Percentiles rank a stretch among this genome's conserved stretches.
phyloP scores from a whole-genome alignment of 2,329 filamentous ascomycete genomes.

The Colletotrichum chrysophilum region DNA sequence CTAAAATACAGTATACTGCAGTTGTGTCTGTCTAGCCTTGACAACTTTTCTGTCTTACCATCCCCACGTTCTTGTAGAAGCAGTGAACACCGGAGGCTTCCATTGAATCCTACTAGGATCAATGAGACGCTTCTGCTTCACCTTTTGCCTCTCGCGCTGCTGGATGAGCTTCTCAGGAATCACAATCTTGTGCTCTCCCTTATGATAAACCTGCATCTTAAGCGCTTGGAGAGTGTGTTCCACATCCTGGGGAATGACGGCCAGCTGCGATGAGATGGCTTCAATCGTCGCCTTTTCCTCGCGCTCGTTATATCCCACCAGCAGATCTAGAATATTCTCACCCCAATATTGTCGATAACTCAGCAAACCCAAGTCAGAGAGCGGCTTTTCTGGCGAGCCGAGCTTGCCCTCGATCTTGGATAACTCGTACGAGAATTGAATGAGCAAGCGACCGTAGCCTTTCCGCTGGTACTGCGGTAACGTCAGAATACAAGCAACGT shows the following conservation, averaged over 20 bases:
- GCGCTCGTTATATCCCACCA: conserved; percentile 74
- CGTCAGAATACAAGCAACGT: conserved; percentile 96
- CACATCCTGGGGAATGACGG: conserved; percentile 98
- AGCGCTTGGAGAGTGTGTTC: conserved; percentile 92
- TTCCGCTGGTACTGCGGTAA: conserved; percentile 95
- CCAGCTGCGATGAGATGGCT: conserved; percentile 76
- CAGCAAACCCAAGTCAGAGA: conserved; percentile 90
- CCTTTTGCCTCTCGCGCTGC: conserved; percentile 79
- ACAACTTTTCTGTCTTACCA: conserved; percentile 62
- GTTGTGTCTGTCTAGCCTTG: not conserved
- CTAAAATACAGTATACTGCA: not conserved
- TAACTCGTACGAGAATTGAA: conserved; percentile 97
- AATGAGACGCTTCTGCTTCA: conserved; percentile 78
- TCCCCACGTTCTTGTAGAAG: conserved; percentile 90
- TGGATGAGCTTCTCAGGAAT: conserved; percentile 83
- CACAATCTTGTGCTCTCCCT: conserved; percentile 96
- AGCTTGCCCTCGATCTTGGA: conserved; percentile 95
- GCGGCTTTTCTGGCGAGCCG: conserved; percentile 94
- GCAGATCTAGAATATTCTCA: conserved; percentile 86
- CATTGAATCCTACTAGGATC: conserved; percentile 83
- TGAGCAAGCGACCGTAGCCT: conserved; percentile 90
- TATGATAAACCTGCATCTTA: conserved; percentile 94
- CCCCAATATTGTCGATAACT: conserved; percentile 98
- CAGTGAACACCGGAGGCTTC: conserved; percentile 96
- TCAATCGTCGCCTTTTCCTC: conserved; percentile 84